Conservation (phyloP, 192 early-diverging fungal species). For the Jimgerdemannia flammicorona region DNA sequence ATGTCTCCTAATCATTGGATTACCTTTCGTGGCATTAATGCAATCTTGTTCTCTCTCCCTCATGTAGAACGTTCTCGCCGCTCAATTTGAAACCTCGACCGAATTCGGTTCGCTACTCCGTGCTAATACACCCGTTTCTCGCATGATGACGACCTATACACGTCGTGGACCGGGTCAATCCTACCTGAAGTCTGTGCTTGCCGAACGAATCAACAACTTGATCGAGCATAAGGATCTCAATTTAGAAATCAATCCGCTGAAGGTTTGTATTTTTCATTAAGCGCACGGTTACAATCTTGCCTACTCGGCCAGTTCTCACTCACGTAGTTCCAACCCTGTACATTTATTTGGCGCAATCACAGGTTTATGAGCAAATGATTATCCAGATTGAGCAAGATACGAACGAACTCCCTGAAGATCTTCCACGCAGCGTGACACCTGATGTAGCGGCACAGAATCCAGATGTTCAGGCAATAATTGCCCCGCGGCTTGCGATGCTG, state of each 20-base stretch:
- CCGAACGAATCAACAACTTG: slow-evolving; percentile 74
- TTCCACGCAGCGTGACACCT: slow-evolving; percentile 75
- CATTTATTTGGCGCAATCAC: not conserved
- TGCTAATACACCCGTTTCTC: slow-evolving; percentile 95
- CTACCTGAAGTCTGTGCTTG: slow-evolving; percentile 84
- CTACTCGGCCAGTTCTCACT: too few species aligned
- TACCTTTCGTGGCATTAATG: slow-evolving; percentile 22
- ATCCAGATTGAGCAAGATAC: slow-evolving; percentile 68
- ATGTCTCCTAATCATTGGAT: slow-evolving; percentile 15
- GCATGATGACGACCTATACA: slow-evolving; percentile 99
- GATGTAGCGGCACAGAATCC: slow-evolving; percentile 79
- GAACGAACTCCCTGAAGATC: slow-evolving; percentile 46
- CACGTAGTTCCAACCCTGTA: not conserved
- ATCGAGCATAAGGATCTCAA: slow-evolving; percentile 81
- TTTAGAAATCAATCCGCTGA: slow-evolving; percentile 93
- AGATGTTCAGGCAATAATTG: slow-evolving; percentile 82
- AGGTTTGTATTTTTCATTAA: slow-evolving; percentile 33
- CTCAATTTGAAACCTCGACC: slow-evolving; percentile 86
- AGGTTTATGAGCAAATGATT: slow-evolving; percentile 83
- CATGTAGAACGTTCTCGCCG: slow-evolving; percentile 69
- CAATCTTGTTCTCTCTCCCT: slow-evolving; percentile 4
- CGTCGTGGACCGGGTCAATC: slow-evolving; percentile 90
- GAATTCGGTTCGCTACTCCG: slow-evolving; percentile 93
- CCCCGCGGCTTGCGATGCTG: slow-evolving; percentile 74
- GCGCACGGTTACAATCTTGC: not conserved